phyloP scores from a whole-genome alignment of 371 early-diverging fungal species.

The Haplosporangium sp. region DNA sequence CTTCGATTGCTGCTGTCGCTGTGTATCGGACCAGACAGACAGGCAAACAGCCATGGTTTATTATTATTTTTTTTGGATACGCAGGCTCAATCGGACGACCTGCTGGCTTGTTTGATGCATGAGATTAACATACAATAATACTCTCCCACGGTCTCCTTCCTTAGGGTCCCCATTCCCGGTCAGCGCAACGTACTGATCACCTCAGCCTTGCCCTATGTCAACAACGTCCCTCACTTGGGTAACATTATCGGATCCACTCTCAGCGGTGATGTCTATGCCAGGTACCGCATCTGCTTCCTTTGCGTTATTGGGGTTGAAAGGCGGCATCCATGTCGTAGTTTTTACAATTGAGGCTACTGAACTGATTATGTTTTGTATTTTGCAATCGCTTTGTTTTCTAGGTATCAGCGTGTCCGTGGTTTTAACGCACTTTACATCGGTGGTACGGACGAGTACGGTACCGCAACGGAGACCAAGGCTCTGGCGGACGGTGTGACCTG shows the following conservation, averaged over 20 bases:
- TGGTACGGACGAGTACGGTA: slow-evolving; percentile 99
- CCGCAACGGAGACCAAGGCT: slow-evolving; percentile 99
- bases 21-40: not conserved
- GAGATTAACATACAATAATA: not conserved
- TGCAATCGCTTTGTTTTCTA: slow-evolving; percentile 20
- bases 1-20: not conserved
- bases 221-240: slow-evolving; percentile 99
- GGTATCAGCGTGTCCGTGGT: slow-evolving; percentile 93
- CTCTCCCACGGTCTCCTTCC: not conserved
- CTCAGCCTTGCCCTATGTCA: slow-evolving; percentile 99
- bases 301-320: too few species aligned
- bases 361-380: not conserved
- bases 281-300: slow-evolving; percentile 57
- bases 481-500: slow-evolving; percentile 92
- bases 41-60: not conserved
- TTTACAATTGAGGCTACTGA: too few species aligned
- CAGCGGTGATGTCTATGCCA: slow-evolving; percentile 98
- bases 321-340: not conserved
- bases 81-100: too few species aligned
- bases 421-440: slow-evolving; percentile 95
- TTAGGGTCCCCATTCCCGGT: slow-evolving; percentile 74
- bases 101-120: too few species aligned
- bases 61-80: too few species aligned
- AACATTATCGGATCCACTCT: slow-evolving; percentile 99
- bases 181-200: slow-evolving; percentile 96